These are phyloP conservation scores for Pythium dissotocum DNA, from an alignment of 352 stramenopile species.

Conservation along the genomic window DNA sequence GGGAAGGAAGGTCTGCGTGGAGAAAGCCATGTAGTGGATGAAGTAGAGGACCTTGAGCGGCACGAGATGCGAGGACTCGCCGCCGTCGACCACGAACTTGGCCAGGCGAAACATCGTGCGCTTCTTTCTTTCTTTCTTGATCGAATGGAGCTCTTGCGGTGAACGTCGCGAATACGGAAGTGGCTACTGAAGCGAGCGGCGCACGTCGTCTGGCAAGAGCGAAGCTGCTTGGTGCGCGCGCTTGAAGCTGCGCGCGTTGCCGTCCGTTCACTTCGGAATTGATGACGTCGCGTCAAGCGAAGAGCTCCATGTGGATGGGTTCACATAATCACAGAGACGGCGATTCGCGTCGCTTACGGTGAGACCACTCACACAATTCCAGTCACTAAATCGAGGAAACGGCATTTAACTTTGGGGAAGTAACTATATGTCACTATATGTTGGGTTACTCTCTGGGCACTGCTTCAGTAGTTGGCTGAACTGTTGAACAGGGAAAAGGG, in stretches of 20 bases:
- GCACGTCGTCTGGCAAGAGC: no score
- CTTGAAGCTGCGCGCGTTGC: neutral
- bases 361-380: neutral
- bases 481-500: neutral
- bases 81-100: conserved; percentile 59
- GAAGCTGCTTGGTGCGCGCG: neutral
- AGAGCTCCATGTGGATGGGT: neutral
- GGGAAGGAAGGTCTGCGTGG: conserved; percentile 60
- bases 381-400: neutral
- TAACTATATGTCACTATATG: neutral
- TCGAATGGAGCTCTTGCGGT: neutral
- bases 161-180: neutral
- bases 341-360: neutral
- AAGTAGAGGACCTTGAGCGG: conserved; percentile 72
- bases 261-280: neutral
- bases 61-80: conserved; percentile 56
- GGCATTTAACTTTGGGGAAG: neutral
- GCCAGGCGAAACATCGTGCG: conserved; percentile 13
- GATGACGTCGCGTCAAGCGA: neutral
- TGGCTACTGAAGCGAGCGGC: neutral
- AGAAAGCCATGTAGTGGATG: conserved; percentile 65
- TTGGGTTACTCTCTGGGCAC: neutral
- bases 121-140: neutral
- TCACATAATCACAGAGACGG: neutral
- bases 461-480: neutral